Evolutionary conservation across 768 basidiomycete genomes (phyloP).

Genomic region (Suillus occidentalis): DNA sequence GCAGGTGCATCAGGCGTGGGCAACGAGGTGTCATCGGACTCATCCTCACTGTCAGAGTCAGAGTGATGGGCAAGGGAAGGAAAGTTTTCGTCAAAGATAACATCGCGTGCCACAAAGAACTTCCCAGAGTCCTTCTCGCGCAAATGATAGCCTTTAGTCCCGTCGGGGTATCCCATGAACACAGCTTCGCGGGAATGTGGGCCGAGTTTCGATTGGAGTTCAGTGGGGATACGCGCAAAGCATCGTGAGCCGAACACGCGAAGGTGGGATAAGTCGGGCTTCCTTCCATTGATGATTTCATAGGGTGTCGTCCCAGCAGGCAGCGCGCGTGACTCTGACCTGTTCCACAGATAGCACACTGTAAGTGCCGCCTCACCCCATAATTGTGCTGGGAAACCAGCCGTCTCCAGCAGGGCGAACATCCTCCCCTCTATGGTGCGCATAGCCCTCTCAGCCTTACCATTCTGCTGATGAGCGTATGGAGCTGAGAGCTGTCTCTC

Average conservation of each 20-base stretch:
- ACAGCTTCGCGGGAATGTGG: slow-evolving; percentile 11
- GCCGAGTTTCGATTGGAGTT: slow-evolving; percentile 6
- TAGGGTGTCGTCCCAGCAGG: slow-evolving; percentile 11
- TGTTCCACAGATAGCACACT: background rate
- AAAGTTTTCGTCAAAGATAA: background rate
- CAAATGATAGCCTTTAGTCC: background rate
- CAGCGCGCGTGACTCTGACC: fast-evolving
- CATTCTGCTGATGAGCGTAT: background rate
- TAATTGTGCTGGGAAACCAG: fast-evolving
- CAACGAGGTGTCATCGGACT: background rate
- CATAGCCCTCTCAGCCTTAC: background rate
- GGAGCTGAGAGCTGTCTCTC: background rate
- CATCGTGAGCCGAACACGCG: slow-evolving; percentile 23
- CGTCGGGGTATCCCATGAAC: background rate
- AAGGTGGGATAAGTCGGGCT: slow-evolving; percentile 23
- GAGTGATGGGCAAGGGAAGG: fast-evolving
- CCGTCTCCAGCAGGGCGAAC: background rate
- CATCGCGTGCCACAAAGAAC: fast-evolving
- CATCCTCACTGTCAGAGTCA: background rate
- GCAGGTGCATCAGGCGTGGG: background rate
- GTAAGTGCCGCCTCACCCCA: background rate
- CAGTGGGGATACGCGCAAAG: slow-evolving; percentile 7
- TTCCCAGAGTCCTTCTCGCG: fast-evolving
- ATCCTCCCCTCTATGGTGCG: background rate
- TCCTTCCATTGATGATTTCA: slow-evolving; percentile 21